Base-by-base conservation (phyloP, 2,329 filamentous ascomycete genomes). In the Colletotrichum chlorophyti region DNA sequence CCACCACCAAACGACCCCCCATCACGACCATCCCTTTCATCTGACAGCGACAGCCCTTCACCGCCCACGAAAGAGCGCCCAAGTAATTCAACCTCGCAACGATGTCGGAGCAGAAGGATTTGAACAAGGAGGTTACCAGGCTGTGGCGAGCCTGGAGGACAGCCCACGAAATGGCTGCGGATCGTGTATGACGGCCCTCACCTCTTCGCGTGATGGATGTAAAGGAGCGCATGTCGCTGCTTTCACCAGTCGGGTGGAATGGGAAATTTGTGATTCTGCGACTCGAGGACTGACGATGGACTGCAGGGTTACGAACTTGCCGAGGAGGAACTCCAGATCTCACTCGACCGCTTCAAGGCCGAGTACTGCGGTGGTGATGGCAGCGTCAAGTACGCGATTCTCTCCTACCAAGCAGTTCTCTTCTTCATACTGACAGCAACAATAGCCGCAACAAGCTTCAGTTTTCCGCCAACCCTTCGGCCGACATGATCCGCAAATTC, bases 111-210 rank as follows among this genome's bases (percentile, higher is more conserved):
- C 75, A 79, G 50, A 80, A 80, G 54, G 74, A 80, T 40, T 77
- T 76, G 63, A 81, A 79, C 65, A 82, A 82, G 72, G 77, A 80
- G 74, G 74, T 82, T 45, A 78, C 83, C 69, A 87, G 91, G 71
- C 86, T 97, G 66, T 99, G 95, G 94, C 91, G 94, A 75, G 92
- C 93, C 68, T 96, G 91, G 86, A 87, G 88, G 76, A 99, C 95
- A 8, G 88, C 93, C 45, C 92, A 96, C 75, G 91, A 99, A 82
- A 96, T 99, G 94, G 89, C 95, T 67, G 82, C 85, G 62, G 95
- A 98, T 75, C 81, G 94, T 74, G 93, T 97, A 85, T 68, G 90
- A 68, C 38, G 14, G 31, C 31, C 46, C 9, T 19, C n/a, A 34
- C 34, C 14, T 8, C n/a, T 41, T 14, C 26, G 5, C 26, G 27